Evolutionary conservation across 108 stramenopile genomes (phyloP), one percentile per base, ranked within the genome.

Genomic region (Pelagomonas calceolata): DNA sequence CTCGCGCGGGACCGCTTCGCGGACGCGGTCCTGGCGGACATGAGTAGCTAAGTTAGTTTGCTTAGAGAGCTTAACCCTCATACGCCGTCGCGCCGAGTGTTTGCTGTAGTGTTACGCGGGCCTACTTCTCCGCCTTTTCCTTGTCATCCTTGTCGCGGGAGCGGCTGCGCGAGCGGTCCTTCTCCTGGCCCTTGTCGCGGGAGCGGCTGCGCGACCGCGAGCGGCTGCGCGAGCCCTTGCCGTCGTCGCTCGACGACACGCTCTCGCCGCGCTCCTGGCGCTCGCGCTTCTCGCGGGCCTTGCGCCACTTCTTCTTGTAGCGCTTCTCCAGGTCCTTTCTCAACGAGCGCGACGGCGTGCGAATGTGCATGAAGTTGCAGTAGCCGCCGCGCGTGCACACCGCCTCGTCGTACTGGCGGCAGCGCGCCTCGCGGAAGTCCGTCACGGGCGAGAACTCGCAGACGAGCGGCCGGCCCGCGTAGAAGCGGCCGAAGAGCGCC

Each of bases 351-450:
- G 51, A 60, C 7, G 51, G 51, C 51, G 51, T 60, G 21, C 51
- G 51, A 76, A 85, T 83, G 80, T 99, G 98, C 91, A 98, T 90
- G 76, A 98, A 98, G 84, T 97, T 99, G 81, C 98, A 99, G 72
- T 91, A 92, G 39, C 92, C 93, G 26, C 96, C 96, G 16, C 94
- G 76, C 43, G 74, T 69, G 79, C 95, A 97, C 29, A 68, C 73
- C 43, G 66, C 36, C 21, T 92, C 91, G 68, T 93, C 92, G 72
- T 85, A 95, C 76, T 95, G 93, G 17, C 96, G 79, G 76, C 98
- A 99, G 26, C 95, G 78, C 0, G 96, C 95, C 75, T 95, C 94
- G 36, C 89, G 77, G 73, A 99, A 98, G 77, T 98, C 95, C 9
- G 94, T 92, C 12, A 97, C 98, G 30, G 95, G 94, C 46, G 87